These are phyloP conservation scores for Eremothecium coryli DNA, from an alignment of 1,139 yeast species.

Conservation along the genomic window DNA sequence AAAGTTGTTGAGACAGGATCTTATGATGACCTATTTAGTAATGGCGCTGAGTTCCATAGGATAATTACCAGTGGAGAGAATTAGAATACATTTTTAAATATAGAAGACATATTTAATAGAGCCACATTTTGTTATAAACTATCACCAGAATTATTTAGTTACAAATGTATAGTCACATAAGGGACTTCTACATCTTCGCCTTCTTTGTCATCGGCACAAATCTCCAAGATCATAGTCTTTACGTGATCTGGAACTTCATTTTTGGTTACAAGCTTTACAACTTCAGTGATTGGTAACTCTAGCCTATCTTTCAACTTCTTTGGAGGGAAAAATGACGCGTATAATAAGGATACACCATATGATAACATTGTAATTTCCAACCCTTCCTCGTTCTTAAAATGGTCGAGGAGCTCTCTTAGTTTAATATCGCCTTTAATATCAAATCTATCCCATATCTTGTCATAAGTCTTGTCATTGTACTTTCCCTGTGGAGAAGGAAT, in stretches of 20 bases:
- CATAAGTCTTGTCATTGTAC: conserved; percentile 73
- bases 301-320: conserved; percentile 77
- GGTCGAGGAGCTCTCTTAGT: conserved; percentile 62
- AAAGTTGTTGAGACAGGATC: conserved; percentile 34
- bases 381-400: conserved; percentile 74
- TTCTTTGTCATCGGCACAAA: conserved; percentile 82
- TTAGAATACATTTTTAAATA: not conserved
- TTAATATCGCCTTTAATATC: conserved; percentile 72
- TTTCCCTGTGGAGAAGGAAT: conserved; percentile 73
- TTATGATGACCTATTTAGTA: conserved; percentile 22
- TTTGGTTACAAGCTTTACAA: conserved; percentile 75
- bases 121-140: conserved; percentile 40
- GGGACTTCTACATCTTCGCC: conserved; percentile 98
- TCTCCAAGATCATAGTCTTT: conserved; percentile 72
- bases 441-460: conserved; percentile 92
- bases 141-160: conserved; percentile 13
- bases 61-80: conserved; percentile 7
- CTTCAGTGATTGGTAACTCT: conserved; percentile 54
- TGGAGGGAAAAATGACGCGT: conserved; percentile 91
- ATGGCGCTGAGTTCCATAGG: conserved; percentile 18
- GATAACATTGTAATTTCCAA: conserved; percentile 86
- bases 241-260: conserved; percentile 71
- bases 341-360: conserved; percentile 77
- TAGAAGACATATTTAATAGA: conserved; percentile 1
- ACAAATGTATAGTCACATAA: conserved; percentile 53